These are phyloP conservation scores for Curvularia sp. DNA, from an alignment of 2,329 filamentous ascomycete genomes.

Conservation along the genomic window DNA sequence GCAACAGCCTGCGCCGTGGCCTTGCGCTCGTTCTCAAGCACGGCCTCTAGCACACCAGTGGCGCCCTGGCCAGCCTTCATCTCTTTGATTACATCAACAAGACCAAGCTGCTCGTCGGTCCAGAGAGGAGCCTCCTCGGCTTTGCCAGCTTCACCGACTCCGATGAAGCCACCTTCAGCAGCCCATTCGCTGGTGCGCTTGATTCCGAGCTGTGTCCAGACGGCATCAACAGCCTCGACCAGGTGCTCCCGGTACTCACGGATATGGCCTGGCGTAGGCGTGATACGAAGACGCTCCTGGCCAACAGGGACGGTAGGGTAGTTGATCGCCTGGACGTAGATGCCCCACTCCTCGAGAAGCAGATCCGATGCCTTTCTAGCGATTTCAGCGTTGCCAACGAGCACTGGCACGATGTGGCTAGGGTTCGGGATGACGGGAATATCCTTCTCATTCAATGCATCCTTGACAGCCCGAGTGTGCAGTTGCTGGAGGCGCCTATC, in stretches of 20 bases:
- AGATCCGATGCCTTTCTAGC: constrained; percentile 93
- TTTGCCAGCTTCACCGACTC: constrained; percentile 77
- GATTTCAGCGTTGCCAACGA: constrained; percentile 92
- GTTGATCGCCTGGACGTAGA: constrained; percentile 99
- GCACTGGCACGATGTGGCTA: constrained; percentile 90
- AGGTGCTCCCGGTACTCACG: constrained; percentile 86
- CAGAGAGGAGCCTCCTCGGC: constrained; percentile 76
- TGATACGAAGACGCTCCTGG: constrained; percentile 96
- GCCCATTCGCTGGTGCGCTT: constrained; percentile 95
- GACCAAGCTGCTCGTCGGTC: constrained; percentile 86
- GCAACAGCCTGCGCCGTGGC: constrained; percentile 54
- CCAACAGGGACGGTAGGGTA: constrained; percentile 97
- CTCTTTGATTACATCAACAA: constrained; percentile 62
- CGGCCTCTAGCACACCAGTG: constrained; percentile 55
- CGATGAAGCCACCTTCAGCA: constrained; percentile 88
- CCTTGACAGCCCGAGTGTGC: constrained; percentile 94
- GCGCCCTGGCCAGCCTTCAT: constrained; percentile 59
- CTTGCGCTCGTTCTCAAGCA: constrained; percentile 56
- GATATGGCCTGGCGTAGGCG: constrained; percentile 90
- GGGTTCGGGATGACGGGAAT: constrained; percentile 98
- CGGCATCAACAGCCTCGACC: constrained; percentile 80
- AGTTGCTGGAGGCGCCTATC: constrained; percentile 93
- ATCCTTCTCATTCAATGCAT: constrained; percentile 75
- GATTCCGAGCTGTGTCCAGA: constrained; percentile 87
- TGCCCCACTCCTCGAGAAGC: constrained; percentile 85